Evolutionary conservation across 305 asterid genomes (phyloP).

Genomic region (Plantago rigida): DNA sequence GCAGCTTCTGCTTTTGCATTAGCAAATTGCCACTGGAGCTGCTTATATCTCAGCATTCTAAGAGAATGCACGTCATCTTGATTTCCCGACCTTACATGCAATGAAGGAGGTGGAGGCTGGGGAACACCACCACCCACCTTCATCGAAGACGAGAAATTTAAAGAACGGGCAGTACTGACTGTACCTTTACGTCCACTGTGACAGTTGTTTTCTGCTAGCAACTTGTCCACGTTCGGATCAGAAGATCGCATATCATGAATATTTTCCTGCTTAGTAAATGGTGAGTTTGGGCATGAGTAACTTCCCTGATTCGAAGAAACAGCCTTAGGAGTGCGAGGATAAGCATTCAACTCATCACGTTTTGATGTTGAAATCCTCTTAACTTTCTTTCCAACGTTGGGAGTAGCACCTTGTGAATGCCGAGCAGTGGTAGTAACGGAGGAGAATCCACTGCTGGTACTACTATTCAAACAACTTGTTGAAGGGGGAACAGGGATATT

Average conservation of each 20-base stretch:
- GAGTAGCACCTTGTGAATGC: conserved; percentile 60
- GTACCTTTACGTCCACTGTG: conserved; percentile 23
- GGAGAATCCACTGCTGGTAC: too few species aligned
- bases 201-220: conserved; percentile 39
- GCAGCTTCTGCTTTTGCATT: conserved; percentile 69
- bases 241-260: conserved; percentile 43
- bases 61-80: conserved; percentile 64
- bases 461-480: too few species aligned
- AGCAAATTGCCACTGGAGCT: conserved; percentile 59
- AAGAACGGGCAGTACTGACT: conserved; percentile 39
- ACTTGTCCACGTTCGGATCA: conserved; percentile 55
- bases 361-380: conserved; percentile 36
- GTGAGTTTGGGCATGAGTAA: conserved; percentile 64
- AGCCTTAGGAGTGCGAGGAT: conserved; percentile 11
- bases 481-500: conserved; percentile 24
- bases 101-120: conserved; percentile 66
- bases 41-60: conserved; percentile 54
- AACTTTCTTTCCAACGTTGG: conserved; percentile 37
- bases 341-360: conserved; percentile 32
- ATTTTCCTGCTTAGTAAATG: conserved; percentile 36
- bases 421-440: conserved; percentile 13
- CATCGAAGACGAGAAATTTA: conserved; percentile 43
- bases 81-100: conserved; percentile 39
- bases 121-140: conserved; percentile 43
- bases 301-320: conserved; percentile 33